A percentile compares a stretch with the other conserved stretches of the same genome.
Evolutionary conservation across 192 early-diverging fungal species (phyloP).

Genomic region (Coemansia sp.): DNA sequence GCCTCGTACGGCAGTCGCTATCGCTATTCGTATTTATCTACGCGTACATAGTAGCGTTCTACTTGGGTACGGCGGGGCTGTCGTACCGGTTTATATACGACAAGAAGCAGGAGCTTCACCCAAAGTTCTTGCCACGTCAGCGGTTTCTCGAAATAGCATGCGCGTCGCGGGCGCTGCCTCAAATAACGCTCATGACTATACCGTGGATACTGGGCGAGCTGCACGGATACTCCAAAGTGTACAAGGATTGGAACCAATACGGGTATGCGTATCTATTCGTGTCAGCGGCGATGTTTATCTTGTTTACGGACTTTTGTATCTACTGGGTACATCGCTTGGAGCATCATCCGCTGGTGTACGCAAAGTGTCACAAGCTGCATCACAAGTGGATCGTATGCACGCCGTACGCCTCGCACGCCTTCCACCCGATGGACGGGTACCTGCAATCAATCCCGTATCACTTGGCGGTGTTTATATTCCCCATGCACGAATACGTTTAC

Average conservation of each 20-base stretch:
- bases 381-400: constrained; percentile 94
- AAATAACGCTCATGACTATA: constrained; percentile 79
- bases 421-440: constrained; percentile 95
- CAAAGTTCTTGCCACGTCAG: constrained; percentile 92
- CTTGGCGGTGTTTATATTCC: constrained; percentile 86
- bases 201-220: constrained; percentile 95
- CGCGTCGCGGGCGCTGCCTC: constrained; percentile 77
- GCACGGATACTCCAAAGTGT: constrained; percentile 83
- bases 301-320: constrained; percentile 93
- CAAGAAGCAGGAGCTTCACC: constrained; percentile 86
- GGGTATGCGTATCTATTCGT: constrained; percentile 76
- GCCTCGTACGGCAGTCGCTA: constrained; percentile 70
- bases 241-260: constrained; percentile 70
- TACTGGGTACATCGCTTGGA: constrained; percentile 97
- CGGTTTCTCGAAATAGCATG: constrained; percentile 83
- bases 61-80: constrained; percentile 74
- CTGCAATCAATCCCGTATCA: constrained; percentile 96
- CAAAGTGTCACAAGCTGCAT: constrained; percentile 85
- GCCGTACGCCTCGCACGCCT: constrained; percentile 94
- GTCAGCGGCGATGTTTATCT: constrained; percentile 73
- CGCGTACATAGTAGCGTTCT: constrained; percentile 77
- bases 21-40: constrained; percentile 74
- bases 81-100: constrained; percentile 91
- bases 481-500: constrained; percentile 93
- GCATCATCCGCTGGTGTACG: constrained; percentile 91